Conservation (phyloP, 1,284 basidiomycete species). For the Rhodotorula sp. region DNA sequence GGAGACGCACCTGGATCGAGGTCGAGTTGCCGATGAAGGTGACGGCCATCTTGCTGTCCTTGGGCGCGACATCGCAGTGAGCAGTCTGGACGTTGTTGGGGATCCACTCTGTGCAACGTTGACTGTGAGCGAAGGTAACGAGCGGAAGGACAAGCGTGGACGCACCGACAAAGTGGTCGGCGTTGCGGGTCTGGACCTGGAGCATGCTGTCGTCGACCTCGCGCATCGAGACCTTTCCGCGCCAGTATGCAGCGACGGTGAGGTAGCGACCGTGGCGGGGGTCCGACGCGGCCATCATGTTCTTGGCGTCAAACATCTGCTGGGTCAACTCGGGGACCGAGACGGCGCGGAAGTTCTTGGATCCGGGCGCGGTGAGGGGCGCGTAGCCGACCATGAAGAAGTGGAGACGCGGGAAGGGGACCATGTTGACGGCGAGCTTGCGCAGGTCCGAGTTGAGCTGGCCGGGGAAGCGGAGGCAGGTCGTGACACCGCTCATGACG, state of each 20-base stretch:
- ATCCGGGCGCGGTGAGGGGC: slow-evolving; percentile 48
- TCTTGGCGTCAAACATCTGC: slow-evolving; percentile 66
- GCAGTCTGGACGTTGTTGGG: slow-evolving; percentile 78
- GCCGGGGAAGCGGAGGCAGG: slow-evolving; percentile 95
- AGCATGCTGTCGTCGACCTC: slow-evolving; percentile 96
- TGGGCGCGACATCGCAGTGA: slow-evolving; percentile 47
- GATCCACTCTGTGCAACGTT: slow-evolving; percentile 73
- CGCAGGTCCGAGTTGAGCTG: slow-evolving; percentile 90
- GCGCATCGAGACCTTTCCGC: slow-evolving; percentile 98
- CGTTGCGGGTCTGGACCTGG: slow-evolving; percentile 77
- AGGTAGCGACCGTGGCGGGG: slow-evolving; percentile 81
- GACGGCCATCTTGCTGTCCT: slow-evolving; percentile 67
- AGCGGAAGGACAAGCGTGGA: slow-evolving; percentile 12
- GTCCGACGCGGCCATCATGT: slow-evolving; percentile 74
- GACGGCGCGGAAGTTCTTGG: slow-evolving; percentile 48
- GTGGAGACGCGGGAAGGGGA: slow-evolving; percentile 67
- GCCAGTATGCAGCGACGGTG: slow-evolving; percentile 93
- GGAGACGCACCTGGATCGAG: slow-evolving; percentile 67
- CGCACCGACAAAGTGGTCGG: slow-evolving; percentile 52
- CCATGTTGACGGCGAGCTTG: slow-evolving; percentile 97
- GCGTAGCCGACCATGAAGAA: slow-evolving; percentile 99
- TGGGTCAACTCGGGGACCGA: slow-evolving; percentile 49
- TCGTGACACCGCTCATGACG: slow-evolving; percentile 98
- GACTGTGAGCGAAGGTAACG: background rate
- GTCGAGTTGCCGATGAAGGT: slow-evolving; percentile 96